Conservation (phyloP, 2,329 filamentous ascomycete species). For the Davidsoniella eucalypti region DNA sequence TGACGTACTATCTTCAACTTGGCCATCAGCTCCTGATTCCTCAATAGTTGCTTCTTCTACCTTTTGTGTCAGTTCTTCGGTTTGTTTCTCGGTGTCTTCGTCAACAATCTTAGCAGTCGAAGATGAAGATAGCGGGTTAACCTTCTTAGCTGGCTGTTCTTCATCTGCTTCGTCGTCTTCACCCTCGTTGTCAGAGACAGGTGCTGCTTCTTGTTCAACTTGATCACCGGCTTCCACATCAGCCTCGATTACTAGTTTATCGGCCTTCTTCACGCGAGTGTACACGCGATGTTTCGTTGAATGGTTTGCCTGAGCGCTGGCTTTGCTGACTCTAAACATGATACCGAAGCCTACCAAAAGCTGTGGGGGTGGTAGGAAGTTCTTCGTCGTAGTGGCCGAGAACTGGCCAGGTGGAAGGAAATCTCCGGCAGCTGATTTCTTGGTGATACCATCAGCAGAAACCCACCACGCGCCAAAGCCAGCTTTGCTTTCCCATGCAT, state of each 20-base stretch:
- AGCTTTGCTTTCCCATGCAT: slow-evolving; percentile 91
- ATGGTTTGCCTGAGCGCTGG: slow-evolving; percentile 60
- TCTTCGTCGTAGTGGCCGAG: slow-evolving; percentile 71
- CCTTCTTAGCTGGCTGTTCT: slow-evolving; percentile 2
- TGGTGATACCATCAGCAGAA: slow-evolving; percentile 74
- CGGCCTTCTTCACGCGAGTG: slow-evolving; percentile 5
- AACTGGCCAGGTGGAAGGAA: slow-evolving; percentile 67
- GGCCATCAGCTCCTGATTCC: slow-evolving; percentile 11
- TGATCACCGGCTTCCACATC: slow-evolving; percentile 19
- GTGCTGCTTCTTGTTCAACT: slow-evolving; percentile 15
- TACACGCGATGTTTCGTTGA: slow-evolving; percentile 41
- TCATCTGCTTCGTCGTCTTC: slow-evolving; percentile 21
- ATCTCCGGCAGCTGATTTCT: slow-evolving; percentile 64
- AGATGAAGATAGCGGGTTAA: slow-evolving; percentile 4
- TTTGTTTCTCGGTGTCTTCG: background rate
- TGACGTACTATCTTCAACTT: slow-evolving; percentile 13
- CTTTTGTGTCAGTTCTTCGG: background rate
- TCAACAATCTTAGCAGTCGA: background rate
- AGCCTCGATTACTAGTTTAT: slow-evolving; percentile 18
- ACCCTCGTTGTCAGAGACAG: slow-evolving; percentile 16
- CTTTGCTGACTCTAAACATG: slow-evolving; percentile 76
- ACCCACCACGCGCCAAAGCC: slow-evolving; percentile 97
- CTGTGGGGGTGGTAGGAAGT: slow-evolving; percentile 75
- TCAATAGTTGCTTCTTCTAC: background rate
- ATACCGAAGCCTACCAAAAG: slow-evolving; percentile 76